Evolutionary conservation across 257 asterid genomes (phyloP).

Genomic region (Pogostemon cablin): DNA sequence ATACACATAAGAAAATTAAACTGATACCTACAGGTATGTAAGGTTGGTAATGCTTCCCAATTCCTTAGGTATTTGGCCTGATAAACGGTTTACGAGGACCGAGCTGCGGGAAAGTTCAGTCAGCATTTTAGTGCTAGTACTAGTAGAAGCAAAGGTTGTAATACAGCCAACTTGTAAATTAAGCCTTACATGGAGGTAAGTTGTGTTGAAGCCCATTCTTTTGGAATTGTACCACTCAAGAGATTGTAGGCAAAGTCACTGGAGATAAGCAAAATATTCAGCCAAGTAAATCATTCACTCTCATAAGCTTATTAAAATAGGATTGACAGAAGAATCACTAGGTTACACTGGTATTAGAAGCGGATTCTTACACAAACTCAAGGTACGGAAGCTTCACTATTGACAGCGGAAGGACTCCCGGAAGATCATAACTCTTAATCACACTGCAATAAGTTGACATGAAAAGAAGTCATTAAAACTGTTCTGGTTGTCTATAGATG

Average conservation of each 20-base stretch:
- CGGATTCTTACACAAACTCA: conserved; percentile 55
- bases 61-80: conserved; percentile 79
- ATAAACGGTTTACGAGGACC: conserved; percentile 79
- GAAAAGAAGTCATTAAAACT: conserved; percentile 14
- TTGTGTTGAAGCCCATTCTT: conserved; percentile 71
- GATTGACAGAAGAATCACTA: conserved; percentile 15
- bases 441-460: conserved; percentile 53
- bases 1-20: conserved; percentile 27
- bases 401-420: conserved; percentile 74
- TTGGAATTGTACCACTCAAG: conserved; percentile 76
- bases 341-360: conserved; percentile 22
- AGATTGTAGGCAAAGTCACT: conserved; percentile 93
- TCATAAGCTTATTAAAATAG: conserved; percentile 5
- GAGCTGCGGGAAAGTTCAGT: conserved; percentile 61
- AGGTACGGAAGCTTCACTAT: conserved; percentile 67
- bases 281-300: conserved; percentile 12
- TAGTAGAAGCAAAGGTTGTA: conserved; percentile 15
- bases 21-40: conserved; percentile 70
- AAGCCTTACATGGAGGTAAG: conserved; percentile 59
- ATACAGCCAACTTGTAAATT: conserved; percentile 13
- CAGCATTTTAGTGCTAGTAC: conserved; percentile 22
- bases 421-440: conserved; percentile 72
- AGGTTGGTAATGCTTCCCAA: conserved; percentile 77
- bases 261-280: conserved; percentile 27
- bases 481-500: not conserved